A percentile compares a stretch with the other conserved stretches of the same genome.
These are phyloP conservation scores for Trichophyton benhamiae DNA, from an alignment of 2,329 filamentous ascomycete genomes.

Conservation along the genomic window DNA sequence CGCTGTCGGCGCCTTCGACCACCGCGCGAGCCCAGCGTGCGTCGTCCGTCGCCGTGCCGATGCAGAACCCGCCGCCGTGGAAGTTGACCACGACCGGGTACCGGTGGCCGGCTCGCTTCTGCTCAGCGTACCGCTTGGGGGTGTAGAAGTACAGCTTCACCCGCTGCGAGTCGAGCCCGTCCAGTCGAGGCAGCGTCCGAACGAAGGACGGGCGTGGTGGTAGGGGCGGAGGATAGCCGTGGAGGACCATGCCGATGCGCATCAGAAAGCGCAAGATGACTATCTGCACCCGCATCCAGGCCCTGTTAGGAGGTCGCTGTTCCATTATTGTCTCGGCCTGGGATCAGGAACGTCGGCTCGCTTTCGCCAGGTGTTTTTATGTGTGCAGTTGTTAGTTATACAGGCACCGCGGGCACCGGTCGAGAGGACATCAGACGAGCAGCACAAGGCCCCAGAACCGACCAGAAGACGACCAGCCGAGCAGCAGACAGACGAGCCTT, in stretches of 20 bases:
- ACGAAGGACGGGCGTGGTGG: slow-evolving; percentile 51
- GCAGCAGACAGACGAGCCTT: background rate
- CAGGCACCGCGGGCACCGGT: background rate
- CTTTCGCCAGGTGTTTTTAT: background rate
- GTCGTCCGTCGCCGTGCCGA: slow-evolving; percentile 50
- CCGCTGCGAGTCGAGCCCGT: slow-evolving; percentile 27
- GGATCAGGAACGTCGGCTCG: background rate
- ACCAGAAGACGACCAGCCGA: background rate
- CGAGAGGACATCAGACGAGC: background rate
- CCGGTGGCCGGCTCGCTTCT: slow-evolving; percentile 28
- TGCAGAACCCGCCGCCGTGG: slow-evolving; percentile 51
- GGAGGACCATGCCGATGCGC: slow-evolving; percentile 56
- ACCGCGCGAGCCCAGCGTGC: slow-evolving; percentile 47
- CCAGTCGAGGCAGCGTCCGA: slow-evolving; percentile 38
- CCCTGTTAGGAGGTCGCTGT: background rate
- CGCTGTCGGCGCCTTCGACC: slow-evolving; percentile 50
- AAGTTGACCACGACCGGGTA: slow-evolving; percentile 52
- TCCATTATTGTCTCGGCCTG: background rate
- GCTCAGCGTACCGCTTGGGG: slow-evolving; percentile 32
- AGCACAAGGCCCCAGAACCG: background rate
- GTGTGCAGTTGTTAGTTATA: background rate
- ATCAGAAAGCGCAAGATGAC: slow-evolving; percentile 56
- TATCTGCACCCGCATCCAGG: slow-evolving; percentile 42
- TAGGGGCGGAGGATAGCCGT: slow-evolving; percentile 48
- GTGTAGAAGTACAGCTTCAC: slow-evolving; percentile 47